Evolutionary conservation across 495 filamentous ascomycete species (phyloP).

Genomic region (Penicillium angulare): DNA sequence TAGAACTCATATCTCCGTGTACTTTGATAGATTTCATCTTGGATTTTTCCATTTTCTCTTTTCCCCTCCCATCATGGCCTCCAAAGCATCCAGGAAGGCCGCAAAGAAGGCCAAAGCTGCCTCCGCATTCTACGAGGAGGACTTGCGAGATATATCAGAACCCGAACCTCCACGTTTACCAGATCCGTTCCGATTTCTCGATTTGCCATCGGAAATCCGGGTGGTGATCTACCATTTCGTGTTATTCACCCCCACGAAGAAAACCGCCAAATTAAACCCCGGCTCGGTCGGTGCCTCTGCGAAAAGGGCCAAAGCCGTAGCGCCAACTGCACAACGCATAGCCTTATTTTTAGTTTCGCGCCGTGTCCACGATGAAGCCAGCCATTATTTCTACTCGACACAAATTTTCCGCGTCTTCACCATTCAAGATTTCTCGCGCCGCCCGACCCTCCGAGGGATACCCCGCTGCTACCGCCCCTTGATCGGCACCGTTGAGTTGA

Average conservation of each 20-base stretch:
- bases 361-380: conserved; percentile 69
- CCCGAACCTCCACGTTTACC: conserved; percentile 6
- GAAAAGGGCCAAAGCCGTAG: conserved; percentile 63
- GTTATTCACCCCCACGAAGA: conserved; percentile 50
- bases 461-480: conserved; percentile 62
- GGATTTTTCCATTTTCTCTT: not conserved
- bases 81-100: conserved; percentile 17
- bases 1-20: conserved; percentile 18
- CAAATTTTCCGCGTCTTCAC: conserved; percentile 79
- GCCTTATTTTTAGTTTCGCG: conserved; percentile 61
- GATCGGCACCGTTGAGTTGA: conserved; percentile 69
- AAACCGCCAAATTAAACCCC: conserved; percentile 21
- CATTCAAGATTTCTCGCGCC: conserved; percentile 64
- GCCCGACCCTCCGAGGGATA: conserved; percentile 45
- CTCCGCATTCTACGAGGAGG: conserved; percentile 17
- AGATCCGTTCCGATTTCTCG: conserved; percentile 68
- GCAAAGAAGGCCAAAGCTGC: not conserved
- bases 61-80: conserved; percentile 16
- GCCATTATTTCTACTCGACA: conserved; percentile 68
- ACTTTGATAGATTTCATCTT: conserved; percentile 15
- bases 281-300: conserved; percentile 70
- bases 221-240: conserved; percentile 64
- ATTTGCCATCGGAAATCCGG: conserved; percentile 75
- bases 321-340: conserved; percentile 47
- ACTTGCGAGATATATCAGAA: conserved; percentile 11